Percentiles rank a stretch among this genome's conserved stretches.
Evolutionary conservation across 257 asterid species (phyloP).

Genomic region (Ajuga chamaepitys): DNA sequence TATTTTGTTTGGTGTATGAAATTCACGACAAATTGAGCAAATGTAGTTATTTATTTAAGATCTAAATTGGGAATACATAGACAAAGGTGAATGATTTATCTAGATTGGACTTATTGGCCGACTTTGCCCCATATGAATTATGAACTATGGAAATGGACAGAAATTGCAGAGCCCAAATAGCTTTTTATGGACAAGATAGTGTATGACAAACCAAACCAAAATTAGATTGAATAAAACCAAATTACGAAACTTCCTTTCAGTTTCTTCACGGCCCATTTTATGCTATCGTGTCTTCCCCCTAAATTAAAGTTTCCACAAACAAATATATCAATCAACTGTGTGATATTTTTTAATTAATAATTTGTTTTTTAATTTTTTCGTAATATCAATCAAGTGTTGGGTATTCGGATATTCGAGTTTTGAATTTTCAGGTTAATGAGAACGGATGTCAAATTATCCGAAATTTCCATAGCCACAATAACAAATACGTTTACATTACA

Average conservation of each 20-base stretch:
- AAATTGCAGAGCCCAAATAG: background rate
- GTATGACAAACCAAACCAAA: background rate
- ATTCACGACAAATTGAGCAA: too few species aligned
- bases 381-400: too few species aligned
- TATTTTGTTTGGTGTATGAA: too few species aligned
- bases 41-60: too few species aligned
- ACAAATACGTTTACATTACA: too few species aligned
- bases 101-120: background rate
- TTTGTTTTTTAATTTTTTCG: too few species aligned
- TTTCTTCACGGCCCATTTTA: background rate
- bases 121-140: background rate
- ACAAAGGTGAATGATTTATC: background rate
- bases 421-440: too few species aligned
- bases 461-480: too few species aligned
- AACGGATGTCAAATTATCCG: too few species aligned
- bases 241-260: conserved; percentile 4
- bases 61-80: background rate
- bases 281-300: background rate
- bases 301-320: background rate
- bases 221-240: conserved; percentile 1
- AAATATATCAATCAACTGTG: background rate
- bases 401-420: too few species aligned
- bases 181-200: background rate
- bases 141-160: background rate
- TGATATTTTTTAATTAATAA: too few species aligned